phyloP scores from a whole-genome alignment of 108 stramenopile species.

The Cyclotella choctawhatcheeana region DNA sequence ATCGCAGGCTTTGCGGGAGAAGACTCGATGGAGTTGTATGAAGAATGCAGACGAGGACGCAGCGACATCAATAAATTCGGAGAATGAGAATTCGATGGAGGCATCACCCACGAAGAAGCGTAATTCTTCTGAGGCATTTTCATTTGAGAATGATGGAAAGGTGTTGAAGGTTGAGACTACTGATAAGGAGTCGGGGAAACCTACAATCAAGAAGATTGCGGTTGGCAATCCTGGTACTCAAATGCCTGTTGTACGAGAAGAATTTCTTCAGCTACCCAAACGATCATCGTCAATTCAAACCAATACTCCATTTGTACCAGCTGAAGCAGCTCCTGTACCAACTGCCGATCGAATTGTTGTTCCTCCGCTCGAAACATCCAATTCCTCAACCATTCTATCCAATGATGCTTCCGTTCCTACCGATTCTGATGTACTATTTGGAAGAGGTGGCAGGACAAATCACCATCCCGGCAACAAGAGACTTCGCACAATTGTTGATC shows the following conservation, averaged over 20 bases:
- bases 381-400: neutral
- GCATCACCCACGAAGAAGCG: neutral
- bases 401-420: slow-evolving; percentile 11
- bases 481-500: slow-evolving; percentile 78
- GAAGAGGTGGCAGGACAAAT: slow-evolving; percentile 83
- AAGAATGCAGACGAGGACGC: slow-evolving; percentile 14
- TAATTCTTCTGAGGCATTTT: neutral
- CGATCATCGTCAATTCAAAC: neutral
- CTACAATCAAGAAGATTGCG: slow-evolving; percentile 9
- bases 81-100: neutral
- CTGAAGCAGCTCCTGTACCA: neutral
- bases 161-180: neutral
- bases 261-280: too few species aligned
- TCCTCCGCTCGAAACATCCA: neutral
- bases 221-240: slow-evolving; percentile 15
- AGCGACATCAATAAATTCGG: neutral
- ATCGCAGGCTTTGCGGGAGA: slow-evolving; percentile 73
- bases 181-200: neutral
- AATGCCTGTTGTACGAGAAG: too few species aligned
- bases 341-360: neutral
- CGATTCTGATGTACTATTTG: slow-evolving; percentile 56
- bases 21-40: slow-evolving; percentile 51
- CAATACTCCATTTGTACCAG: too few species aligned
- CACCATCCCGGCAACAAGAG: slow-evolving; percentile 84
- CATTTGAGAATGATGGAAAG: neutral